Evolutionary conservation across 1,284 basidiomycete species (phyloP).

Genomic region (Fomitopsis schrenkii): DNA sequence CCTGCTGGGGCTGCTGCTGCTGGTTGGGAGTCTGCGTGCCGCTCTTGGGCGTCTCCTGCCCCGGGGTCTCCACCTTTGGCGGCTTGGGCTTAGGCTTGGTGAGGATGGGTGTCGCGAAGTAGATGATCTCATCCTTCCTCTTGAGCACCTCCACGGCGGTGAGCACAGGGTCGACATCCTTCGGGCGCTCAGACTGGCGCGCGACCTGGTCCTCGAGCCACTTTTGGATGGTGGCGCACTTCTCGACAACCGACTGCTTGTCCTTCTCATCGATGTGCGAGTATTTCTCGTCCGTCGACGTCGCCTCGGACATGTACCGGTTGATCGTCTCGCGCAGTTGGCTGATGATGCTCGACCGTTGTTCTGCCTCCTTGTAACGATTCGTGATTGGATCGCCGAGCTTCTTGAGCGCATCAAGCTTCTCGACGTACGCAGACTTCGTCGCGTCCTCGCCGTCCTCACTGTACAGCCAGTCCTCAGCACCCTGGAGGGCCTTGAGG

Average conservation of each 20-base stretch:
- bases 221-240: slow-evolving; percentile 78
- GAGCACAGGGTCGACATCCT: slow-evolving; percentile 84
- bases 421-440: slow-evolving; percentile 74
- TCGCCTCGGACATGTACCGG: slow-evolving; percentile 78
- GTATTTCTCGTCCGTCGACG: slow-evolving; percentile 79
- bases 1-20: slow-evolving; percentile 32
- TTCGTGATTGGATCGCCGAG: slow-evolving; percentile 81
- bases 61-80: slow-evolving; percentile 47
- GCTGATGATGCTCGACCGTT: slow-evolving; percentile 67
- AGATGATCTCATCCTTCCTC: slow-evolving; percentile 87
- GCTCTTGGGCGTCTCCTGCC: slow-evolving; percentile 63
- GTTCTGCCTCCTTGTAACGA: slow-evolving; percentile 80
- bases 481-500: slow-evolving; percentile 61
- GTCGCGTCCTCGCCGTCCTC: slow-evolving; percentile 94
- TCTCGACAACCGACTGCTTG: slow-evolving; percentile 79
- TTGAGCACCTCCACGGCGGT: slow-evolving; percentile 78
- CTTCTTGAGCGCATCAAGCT: slow-evolving; percentile 74
- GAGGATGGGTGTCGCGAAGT: slow-evolving; percentile 80
- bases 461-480: slow-evolving; percentile 94
- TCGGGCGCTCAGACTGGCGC: slow-evolving; percentile 80
- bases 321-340: slow-evolving; percentile 83
- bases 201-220: slow-evolving; percentile 91
- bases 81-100: slow-evolving; percentile 87
- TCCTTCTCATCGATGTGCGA: slow-evolving; percentile 87
- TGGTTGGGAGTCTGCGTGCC: slow-evolving; percentile 57